Conservation (phyloP, 2,329 filamentous ascomycete species). For the Nemania abortiva region DNA sequence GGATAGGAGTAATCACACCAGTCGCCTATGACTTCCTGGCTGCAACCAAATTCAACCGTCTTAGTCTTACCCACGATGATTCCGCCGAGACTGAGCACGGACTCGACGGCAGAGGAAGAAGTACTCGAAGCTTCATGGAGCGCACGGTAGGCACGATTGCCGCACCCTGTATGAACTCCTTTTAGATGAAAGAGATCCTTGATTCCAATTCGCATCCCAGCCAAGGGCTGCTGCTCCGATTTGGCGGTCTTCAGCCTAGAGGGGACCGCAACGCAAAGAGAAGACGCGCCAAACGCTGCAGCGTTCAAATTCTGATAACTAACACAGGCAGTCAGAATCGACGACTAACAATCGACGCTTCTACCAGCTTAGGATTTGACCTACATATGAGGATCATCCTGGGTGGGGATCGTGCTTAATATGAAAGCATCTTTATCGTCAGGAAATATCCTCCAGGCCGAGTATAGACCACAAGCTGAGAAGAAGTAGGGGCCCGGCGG, state of each 20-base stretch:
- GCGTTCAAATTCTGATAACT: constrained; percentile 22
- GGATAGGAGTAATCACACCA: constrained; percentile 25
- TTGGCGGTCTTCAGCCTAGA: constrained; percentile 11
- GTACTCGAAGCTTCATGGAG: neutral
- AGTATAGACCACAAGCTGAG: constrained; percentile 11
- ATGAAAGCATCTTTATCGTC: constrained; percentile 19
- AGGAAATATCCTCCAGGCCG: constrained; percentile 12
- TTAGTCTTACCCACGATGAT: constrained; percentile 24
- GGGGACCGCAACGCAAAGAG: constrained; percentile 19
- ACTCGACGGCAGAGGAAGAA: constrained; percentile 15
- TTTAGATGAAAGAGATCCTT: constrained; percentile 28
- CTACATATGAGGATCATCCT: constrained; percentile 10
- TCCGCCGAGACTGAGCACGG: constrained; percentile 8
- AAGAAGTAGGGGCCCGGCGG: constrained; percentile 17
- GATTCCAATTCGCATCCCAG: constrained; percentile 18
- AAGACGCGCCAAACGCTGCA: constrained; percentile 2
- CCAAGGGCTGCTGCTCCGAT: constrained; percentile 16
- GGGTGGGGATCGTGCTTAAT: constrained; percentile 17
- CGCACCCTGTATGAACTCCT: constrained; percentile 11
- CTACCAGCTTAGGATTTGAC: neutral
- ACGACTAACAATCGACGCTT: too few relatives aligned
- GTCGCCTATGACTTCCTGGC: constrained; percentile 23
- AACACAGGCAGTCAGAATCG: constrained; percentile 5
- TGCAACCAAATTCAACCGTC: constrained; percentile 21
- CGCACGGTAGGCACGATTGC: constrained; percentile 22